Evolutionary conservation across 2,329 filamentous ascomycete genomes (phyloP).

Genomic region (Verticillium isaacii): DNA sequence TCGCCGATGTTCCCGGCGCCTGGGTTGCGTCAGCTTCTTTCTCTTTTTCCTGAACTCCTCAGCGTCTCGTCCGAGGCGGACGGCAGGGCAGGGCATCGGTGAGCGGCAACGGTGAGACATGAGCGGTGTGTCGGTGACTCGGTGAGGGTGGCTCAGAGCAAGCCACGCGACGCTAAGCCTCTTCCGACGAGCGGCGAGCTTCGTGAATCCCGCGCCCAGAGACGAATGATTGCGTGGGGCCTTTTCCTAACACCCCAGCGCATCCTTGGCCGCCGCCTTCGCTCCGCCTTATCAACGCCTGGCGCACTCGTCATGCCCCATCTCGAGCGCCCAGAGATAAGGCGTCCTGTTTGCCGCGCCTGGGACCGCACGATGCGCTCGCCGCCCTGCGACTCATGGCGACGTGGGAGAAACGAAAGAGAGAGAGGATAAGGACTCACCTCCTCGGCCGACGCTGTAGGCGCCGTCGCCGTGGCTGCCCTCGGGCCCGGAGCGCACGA

Average conservation of each 20-base stretch:
- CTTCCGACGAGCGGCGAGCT: background rate
- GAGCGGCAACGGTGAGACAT: background rate
- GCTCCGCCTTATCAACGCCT: constrained; percentile 1
- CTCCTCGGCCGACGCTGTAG: constrained; percentile 55
- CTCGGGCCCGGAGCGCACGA: constrained; percentile 49
- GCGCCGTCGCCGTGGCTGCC: constrained; percentile 55
- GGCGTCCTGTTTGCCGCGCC: background rate
- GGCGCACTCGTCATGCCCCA: background rate
- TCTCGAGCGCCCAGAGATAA: background rate
- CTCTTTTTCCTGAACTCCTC: background rate
- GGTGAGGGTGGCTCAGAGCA: background rate
- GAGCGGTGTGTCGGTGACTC: background rate
- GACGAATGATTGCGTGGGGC: background rate
- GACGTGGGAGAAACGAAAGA: background rate
- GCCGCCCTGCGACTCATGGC: background rate
- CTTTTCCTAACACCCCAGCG: background rate
- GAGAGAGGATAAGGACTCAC: constrained; percentile 26
- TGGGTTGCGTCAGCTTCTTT: constrained; percentile 18
- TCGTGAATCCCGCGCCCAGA: background rate
- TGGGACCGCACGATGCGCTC: background rate
- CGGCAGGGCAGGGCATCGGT: background rate
- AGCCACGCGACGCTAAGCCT: background rate
- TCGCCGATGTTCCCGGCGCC: constrained; percentile 57
- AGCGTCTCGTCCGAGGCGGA: background rate
- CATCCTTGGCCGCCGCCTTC: background rate